Percentiles rank a stretch among this genome's conserved stretches.
phyloP scores from a whole-genome alignment of 192 early-diverging fungal species.

The Backusella westeae region DNA sequence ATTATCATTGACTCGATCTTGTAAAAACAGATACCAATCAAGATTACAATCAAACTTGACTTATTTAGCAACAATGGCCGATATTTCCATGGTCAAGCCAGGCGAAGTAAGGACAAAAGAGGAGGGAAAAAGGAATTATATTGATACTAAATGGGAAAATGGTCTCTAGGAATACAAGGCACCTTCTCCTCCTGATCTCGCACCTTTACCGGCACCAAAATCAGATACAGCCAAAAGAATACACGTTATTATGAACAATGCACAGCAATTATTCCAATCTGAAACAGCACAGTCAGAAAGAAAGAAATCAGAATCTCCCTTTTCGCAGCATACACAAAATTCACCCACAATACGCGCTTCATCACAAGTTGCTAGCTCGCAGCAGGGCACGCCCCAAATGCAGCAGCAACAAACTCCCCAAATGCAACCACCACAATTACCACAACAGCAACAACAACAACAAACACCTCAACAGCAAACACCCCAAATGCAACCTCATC shows the following conservation, averaged over 20 bases:
- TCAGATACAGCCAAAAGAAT: constrained; percentile 19
- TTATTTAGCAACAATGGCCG: constrained; percentile 37
- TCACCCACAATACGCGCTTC: constrained; percentile 10
- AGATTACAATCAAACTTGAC: constrained; percentile 37
- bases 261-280: constrained; percentile 20
- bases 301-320: not conserved
- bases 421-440: not conserved
- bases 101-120: constrained; percentile 21
- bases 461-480: not conserved
- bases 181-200: constrained; percentile 30
- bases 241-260: constrained; percentile 17
- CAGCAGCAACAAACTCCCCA: not conserved
- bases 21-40: constrained; percentile 27
- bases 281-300: not conserved
- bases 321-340: not conserved
- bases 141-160: not conserved
- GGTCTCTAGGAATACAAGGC: constrained; percentile 16
- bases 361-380: not conserved
- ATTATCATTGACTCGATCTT: not conserved
- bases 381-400: not conserved
- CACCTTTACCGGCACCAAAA: constrained; percentile 28
- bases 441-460: not conserved
- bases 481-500: not conserved
- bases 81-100: constrained; percentile 29
- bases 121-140: too few relatives aligned